Evolutionary conservation across 1,284 basidiomycete genomes (phyloP).

Genomic region (Ceratobasidium papillatum): DNA sequence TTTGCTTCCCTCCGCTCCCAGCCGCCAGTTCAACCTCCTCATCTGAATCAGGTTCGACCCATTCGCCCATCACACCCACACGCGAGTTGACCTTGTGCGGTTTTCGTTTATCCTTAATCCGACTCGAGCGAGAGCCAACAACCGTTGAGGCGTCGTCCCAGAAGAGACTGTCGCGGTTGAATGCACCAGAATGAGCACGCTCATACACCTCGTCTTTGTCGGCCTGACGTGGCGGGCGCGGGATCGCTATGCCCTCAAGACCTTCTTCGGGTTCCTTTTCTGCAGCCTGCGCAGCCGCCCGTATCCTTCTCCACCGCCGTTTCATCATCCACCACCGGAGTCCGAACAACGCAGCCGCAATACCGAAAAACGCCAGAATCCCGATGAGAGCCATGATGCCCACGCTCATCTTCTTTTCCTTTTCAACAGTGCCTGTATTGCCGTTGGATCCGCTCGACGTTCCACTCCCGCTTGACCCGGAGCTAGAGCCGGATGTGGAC

Average conservation of each 20-base stretch:
- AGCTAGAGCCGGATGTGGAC: background rate
- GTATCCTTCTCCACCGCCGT: slow-evolving; percentile 29
- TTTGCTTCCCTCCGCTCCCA: background rate
- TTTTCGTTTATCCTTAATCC: slow-evolving; percentile 5
- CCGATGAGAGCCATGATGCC: slow-evolving; percentile 37
- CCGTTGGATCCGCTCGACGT: background rate
- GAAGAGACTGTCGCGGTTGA: slow-evolving; percentile 1
- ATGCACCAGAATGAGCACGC: slow-evolving; percentile 17
- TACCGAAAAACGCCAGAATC: slow-evolving; percentile 33
- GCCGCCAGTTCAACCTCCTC: slow-evolving; percentile 12
- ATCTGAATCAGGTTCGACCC: slow-evolving; percentile 35
- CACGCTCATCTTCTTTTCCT: slow-evolving; percentile 33
- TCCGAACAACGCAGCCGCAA: slow-evolving; percentile 31
- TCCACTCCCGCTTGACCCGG: slow-evolving; percentile 4
- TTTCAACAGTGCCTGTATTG: background rate
- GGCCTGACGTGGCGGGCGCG: background rate
- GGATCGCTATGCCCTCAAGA: slow-evolving; percentile 3
- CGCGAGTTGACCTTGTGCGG: slow-evolving; percentile 17
- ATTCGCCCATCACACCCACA: slow-evolving; percentile 31
- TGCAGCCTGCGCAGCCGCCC: background rate
- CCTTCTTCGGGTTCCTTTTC: background rate
- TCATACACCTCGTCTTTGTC: slow-evolving; percentile 27
- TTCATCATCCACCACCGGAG: slow-evolving; percentile 36
- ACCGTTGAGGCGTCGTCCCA: slow-evolving; percentile 27
- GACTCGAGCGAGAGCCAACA: slow-evolving; percentile 26